These are phyloP conservation scores for Wickerhamiella bombiphila DNA, from an alignment of 805 yeast species.

Conservation along the genomic window DNA sequence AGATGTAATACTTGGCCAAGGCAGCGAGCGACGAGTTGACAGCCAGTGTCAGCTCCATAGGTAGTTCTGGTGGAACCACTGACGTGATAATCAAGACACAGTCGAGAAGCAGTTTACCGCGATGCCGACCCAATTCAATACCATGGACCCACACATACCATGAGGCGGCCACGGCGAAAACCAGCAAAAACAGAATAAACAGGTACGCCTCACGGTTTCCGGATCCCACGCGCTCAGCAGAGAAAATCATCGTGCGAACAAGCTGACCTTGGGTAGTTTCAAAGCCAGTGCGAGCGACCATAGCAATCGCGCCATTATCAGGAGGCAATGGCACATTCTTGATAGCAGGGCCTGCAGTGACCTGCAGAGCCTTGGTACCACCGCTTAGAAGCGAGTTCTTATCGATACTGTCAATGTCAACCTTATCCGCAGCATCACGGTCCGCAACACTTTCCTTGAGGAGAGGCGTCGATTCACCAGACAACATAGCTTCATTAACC, in stretches of 20 bases:
- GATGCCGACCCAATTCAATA: slow-evolving; percentile 86
- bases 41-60: slow-evolving; percentile 98
- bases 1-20: slow-evolving; percentile 71
- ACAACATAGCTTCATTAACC: slow-evolving; percentile 96
- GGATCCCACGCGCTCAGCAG: slow-evolving; percentile 90
- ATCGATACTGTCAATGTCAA: slow-evolving; percentile 72
- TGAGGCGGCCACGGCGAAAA: slow-evolving; percentile 88
- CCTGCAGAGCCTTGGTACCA: slow-evolving; percentile 93
- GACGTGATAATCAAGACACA: slow-evolving; percentile 93
- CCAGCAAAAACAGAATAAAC: slow-evolving; percentile 75
- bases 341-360: slow-evolving; percentile 45
- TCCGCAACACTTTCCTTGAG: slow-evolving; percentile 80
- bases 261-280: slow-evolving; percentile 96
- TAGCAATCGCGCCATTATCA: slow-evolving; percentile 81
- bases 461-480: slow-evolving; percentile 96
- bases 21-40: slow-evolving; percentile 86
- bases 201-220: slow-evolving; percentile 89
- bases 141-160: slow-evolving; percentile 99
- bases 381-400: slow-evolving; percentile 83
- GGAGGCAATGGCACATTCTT: slow-evolving; percentile 53
- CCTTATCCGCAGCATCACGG: slow-evolving; percentile 55
- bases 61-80: slow-evolving; percentile 97
- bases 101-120: slow-evolving; percentile 83
- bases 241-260: slow-evolving; percentile 94
- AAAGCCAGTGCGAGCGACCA: slow-evolving; percentile 89